Evolutionary conservation across 73 alveolate species (phyloP).

Genomic region (Tetrahymena malaccensis): DNA sequence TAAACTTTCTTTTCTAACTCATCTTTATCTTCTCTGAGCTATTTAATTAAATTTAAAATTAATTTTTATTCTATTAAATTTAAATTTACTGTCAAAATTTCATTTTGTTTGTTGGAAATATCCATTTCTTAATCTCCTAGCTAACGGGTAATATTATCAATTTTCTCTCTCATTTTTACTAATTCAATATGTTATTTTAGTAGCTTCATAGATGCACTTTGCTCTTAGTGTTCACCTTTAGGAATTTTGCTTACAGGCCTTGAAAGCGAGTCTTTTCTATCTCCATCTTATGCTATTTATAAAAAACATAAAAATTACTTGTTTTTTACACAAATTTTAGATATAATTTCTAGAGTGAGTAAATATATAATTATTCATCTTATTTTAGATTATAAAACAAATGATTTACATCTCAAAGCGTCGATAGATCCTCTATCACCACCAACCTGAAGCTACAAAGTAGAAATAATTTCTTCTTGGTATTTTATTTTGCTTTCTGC

Average conservation of each 20-base stretch:
- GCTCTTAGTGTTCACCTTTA: neutral
- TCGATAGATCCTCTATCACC: neutral
- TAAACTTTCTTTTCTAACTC: neutral
- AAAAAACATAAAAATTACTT: no score
- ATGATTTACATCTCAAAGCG: neutral
- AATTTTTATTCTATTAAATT: neutral
- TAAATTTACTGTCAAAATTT: neutral
- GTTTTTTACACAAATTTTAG: no score
- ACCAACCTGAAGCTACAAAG: neutral
- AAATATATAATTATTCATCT: no score
- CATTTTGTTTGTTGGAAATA: neutral
- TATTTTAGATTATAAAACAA: no score
- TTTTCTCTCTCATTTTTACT: neutral
- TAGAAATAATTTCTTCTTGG: constrained; percentile 20
- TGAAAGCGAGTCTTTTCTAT: neutral
- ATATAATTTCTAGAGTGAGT: no score
- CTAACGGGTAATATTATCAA: neutral
- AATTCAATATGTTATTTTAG: neutral
- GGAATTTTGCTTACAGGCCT: neutral
- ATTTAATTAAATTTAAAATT: neutral
- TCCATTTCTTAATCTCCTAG: neutral
- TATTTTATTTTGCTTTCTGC: constrained; percentile 52
- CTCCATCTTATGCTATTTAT: neutral
- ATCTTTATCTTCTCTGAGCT: neutral
- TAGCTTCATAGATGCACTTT: neutral